These are phyloP conservation scores for Vitis rotundifolia DNA, from an alignment of 164 flowering plant genomes.

Conservation along the genomic window DNA sequence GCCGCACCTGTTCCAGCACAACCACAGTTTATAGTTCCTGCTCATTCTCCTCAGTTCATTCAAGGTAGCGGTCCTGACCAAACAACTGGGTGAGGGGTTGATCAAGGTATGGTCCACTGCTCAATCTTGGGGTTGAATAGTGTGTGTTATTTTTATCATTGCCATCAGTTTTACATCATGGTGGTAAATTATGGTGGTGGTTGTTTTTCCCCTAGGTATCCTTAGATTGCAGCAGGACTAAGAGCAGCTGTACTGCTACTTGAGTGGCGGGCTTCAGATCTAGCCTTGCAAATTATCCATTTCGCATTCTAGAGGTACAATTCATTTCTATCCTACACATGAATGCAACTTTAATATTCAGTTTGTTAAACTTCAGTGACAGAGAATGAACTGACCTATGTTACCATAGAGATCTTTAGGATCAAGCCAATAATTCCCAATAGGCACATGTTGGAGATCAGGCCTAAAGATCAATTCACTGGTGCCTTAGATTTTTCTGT, in stretches of 20 bases:
- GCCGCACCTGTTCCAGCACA: constrained; percentile 71
- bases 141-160: neutral
- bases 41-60: constrained; percentile 75
- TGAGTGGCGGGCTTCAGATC: constrained; percentile 91
- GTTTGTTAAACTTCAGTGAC: neutral
- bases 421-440: too few species aligned
- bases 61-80: constrained; percentile 93
- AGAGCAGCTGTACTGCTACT: constrained; percentile 89
- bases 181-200: neutral
- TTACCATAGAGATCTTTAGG: neutral
- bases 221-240: constrained; percentile 97
- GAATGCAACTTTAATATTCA: neutral
- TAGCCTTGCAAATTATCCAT: constrained; percentile 92
- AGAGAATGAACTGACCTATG: neutral
- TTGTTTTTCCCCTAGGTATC: constrained; percentile 46
- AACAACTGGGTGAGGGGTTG: constrained; percentile 71
- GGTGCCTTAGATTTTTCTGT: too few species aligned
- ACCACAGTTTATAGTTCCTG: constrained; percentile 76
- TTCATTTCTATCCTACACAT: neutral
- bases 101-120: constrained; percentile 40
- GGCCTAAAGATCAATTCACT: too few species aligned
- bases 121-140: neutral
- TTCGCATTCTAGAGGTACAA: constrained; percentile 92
- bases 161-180: neutral
- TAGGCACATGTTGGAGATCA: too few species aligned